These are phyloP conservation scores for Aspergillus luchuensis DNA, from an alignment of 2,329 filamentous ascomycete genomes.

Conservation along the genomic window DNA sequence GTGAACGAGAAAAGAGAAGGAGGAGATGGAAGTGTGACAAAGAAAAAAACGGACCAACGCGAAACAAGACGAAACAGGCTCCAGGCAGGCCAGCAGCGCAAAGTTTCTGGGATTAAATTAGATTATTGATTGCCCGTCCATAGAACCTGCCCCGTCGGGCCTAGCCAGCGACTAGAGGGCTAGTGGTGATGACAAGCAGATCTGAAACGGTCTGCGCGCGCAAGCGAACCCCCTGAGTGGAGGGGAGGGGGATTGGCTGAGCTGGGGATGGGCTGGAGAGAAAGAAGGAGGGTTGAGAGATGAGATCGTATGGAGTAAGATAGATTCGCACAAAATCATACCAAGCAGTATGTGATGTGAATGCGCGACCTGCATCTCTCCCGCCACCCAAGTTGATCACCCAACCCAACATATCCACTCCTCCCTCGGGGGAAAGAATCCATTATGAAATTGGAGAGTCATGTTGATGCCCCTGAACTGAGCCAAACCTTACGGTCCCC, in stretches of 20 bases:
- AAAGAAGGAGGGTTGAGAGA: not conserved
- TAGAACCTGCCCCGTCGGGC: constrained; percentile 2
- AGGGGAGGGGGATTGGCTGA: not conserved
- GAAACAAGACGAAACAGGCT: constrained; percentile 7
- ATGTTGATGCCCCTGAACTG: constrained; percentile 10
- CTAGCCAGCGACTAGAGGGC: constrained; percentile 2
- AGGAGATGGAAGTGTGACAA: constrained; percentile 11
- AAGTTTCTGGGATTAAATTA: constrained; percentile 6
- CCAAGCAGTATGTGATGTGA: not conserved
- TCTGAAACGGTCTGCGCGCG: constrained; percentile 10
- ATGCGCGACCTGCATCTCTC: not conserved
- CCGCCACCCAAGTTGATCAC: not conserved
- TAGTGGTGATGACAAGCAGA: constrained; percentile 8
- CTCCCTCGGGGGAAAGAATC: not conserved
- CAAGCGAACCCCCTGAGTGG: constrained; percentile 7
- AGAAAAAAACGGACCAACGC: constrained; percentile 13
- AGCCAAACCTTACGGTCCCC: constrained; percentile 9
- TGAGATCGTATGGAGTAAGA: not conserved
- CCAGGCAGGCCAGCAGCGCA: constrained; percentile 5
- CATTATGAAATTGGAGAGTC: not conserved
- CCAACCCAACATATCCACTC: not conserved
- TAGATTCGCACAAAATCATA: not conserved
- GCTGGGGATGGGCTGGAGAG: constrained; percentile 5
- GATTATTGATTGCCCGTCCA: constrained; percentile 4
- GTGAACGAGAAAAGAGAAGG: constrained; percentile 5